Evolutionary conservation across 495 filamentous ascomycete species (phyloP).

Genomic region (Letharia lupina): DNA sequence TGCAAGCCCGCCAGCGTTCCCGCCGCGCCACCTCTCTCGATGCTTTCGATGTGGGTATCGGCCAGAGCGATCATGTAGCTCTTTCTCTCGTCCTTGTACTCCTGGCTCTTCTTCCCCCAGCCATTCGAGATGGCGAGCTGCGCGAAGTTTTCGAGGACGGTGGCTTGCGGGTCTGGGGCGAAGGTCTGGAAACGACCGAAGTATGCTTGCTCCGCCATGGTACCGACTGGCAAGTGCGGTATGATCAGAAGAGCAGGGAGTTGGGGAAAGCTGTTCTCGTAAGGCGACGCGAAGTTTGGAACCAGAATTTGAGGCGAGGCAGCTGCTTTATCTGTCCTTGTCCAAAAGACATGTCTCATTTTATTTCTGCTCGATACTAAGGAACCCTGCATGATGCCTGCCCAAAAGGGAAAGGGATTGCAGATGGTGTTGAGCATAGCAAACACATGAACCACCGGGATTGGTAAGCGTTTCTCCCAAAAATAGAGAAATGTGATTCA

Average conservation of each 20-base stretch:
- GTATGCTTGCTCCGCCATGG: slow-evolving; percentile 6
- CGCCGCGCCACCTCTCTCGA: not conserved
- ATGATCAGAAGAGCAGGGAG: not conserved
- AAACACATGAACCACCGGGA: not conserved
- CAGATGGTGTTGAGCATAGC: not conserved
- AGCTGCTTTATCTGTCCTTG: not conserved
- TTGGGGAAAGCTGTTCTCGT: not conserved
- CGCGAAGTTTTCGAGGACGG: slow-evolving; percentile 25
- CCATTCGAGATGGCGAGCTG: slow-evolving; percentile 18
- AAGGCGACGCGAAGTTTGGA: not conserved
- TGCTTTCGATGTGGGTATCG: slow-evolving; percentile 22
- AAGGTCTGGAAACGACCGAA: slow-evolving; percentile 24
- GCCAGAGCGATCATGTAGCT: slow-evolving; percentile 26
- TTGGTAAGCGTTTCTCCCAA: not conserved
- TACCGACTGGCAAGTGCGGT: not conserved
- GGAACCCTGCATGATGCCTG: not conserved
- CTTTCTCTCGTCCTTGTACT: slow-evolving; percentile 25
- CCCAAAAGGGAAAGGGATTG: not conserved
- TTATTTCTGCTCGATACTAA: not conserved
- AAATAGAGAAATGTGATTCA: not conserved
- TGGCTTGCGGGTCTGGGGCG: not conserved
- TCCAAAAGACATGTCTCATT: not conserved
- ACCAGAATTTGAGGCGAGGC: not conserved
- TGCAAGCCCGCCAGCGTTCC: slow-evolving; percentile 27
- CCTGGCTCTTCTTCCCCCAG: slow-evolving; percentile 26